Conservation (phyloP, 2,329 filamentous ascomycete genomes). For the Aspergillus sergii region DNA sequence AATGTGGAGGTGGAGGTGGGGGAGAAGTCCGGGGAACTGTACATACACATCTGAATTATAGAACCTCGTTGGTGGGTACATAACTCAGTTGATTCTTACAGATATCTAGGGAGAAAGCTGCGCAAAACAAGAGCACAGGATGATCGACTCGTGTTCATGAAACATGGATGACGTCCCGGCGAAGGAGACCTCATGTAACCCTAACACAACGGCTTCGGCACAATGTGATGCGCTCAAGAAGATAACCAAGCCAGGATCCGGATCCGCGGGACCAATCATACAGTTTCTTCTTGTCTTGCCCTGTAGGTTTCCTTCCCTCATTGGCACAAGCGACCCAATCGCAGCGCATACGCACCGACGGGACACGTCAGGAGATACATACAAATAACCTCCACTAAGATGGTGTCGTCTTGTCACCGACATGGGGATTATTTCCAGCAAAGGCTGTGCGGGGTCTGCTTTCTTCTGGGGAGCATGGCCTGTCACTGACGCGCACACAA, state of each 20-base stretch:
- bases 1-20: neutral
- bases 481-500: neutral
- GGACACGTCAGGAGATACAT: neutral
- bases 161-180: neutral
- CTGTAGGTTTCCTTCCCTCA: neutral
- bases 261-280: neutral
- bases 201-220: neutral
- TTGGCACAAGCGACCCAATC: neutral
- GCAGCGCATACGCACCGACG: neutral
- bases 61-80: neutral
- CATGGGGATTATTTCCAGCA: neutral
- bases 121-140: neutral
- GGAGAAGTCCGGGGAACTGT: neutral
- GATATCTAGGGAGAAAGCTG: neutral
- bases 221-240: neutral
- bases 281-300: neutral
- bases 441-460: neutral
- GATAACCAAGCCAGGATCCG: neutral
- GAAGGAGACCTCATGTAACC: neutral
- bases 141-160: neutral
- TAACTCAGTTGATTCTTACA: neutral
- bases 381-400: neutral
- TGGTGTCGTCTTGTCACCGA: neutral
- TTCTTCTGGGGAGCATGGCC: neutral
- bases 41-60: neutral